Percentiles rank a stretch among this genome's conserved stretches.
phyloP scores from a whole-genome alignment of 805 yeast genomes.

The Saccharomyces jurei region DNA sequence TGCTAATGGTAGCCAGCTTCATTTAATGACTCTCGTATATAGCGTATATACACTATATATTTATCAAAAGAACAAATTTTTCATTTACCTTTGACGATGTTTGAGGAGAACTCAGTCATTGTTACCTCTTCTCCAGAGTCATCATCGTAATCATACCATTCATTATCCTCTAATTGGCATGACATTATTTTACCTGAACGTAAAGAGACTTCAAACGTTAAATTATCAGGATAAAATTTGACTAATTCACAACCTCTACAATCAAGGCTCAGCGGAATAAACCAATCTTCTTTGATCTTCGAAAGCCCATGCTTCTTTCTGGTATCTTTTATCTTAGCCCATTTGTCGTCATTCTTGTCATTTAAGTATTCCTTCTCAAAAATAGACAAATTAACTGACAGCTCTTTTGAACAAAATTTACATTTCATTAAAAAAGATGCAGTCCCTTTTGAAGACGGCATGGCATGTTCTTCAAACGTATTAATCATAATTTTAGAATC shows the following conservation, averaged over 20 bases:
- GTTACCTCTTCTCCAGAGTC: slow-evolving; percentile 72
- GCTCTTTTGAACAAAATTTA: slow-evolving; percentile 43
- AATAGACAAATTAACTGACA: slow-evolving; percentile 18
- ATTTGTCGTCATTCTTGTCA: slow-evolving; percentile 9
- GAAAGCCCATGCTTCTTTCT: slow-evolving; percentile 26
- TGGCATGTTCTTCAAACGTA: slow-evolving; percentile 53
- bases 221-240: slow-evolving; percentile 51
- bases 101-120: slow-evolving; percentile 66
- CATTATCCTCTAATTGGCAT: slow-evolving; percentile 53
- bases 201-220: slow-evolving; percentile 19
- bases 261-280: slow-evolving; percentile 61
- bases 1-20: background rate
- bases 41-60: background rate
- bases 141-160: slow-evolving; percentile 95
- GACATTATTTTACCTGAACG: slow-evolving; percentile 21
- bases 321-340: slow-evolving; percentile 12
- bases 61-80: background rate
- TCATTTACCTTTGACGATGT: slow-evolving; percentile 36
- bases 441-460: slow-evolving; percentile 68
- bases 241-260: slow-evolving; percentile 75
- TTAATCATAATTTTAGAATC: slow-evolving; percentile 63
- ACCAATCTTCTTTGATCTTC: slow-evolving; percentile 10
- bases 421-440: slow-evolving; percentile 79
- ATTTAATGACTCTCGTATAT: background rate
- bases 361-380: slow-evolving; percentile 22